Base-by-base conservation (phyloP, 345 rosid genomes). In the Citrus mangshanensis region DNA sequence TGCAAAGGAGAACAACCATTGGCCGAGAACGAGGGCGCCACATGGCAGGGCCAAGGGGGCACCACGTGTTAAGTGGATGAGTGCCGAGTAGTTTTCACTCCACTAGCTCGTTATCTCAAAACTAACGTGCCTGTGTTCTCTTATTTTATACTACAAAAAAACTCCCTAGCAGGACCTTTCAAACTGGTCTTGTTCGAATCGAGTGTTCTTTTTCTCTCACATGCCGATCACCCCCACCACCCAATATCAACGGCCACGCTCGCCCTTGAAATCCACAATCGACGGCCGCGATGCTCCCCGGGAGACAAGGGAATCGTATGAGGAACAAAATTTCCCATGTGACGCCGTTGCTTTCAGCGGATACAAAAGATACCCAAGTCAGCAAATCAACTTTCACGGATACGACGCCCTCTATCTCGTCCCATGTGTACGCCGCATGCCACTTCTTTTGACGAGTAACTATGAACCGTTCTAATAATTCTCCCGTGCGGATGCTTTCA, bases 11-110 rank as follows among this genome's bases (percentile, higher is more conserved):
- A 51, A 67, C 85, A 34, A 2, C 66, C 25, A 79, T 80, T 80
- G 84, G 87, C 60, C n/a, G 3, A 68, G 46, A 27, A 18, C 9
- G 8, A 71, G 30, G 2, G 38, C 6, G 73, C 82, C 86, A 83
- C 79, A 49, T 87, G 87, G 87, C 83, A 35, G 34, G 18, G 7
- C 35, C 51, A 16, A 1, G 0, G n/a, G 65, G 70, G 68, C 4
- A 32, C 79, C 87, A 85, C 87, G 86, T 72, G 71, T 60, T 37
- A 60, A 18, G 72, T 64, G 76, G 82, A 63, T 1, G 81, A 49
- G 72, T 81, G 75, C 65, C 77, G 9, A 2, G 84, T 73, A 51
- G 78, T 79, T 86, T 75, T 87, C 90, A 82, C 24, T n/a, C 42
- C 76, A 56, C 73, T 79, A 14, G 10, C 76, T 75, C 2, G 66